phyloP scores from a whole-genome alignment of 2,329 filamentous ascomycete species.

The Pestalotiopsis sp. region DNA sequence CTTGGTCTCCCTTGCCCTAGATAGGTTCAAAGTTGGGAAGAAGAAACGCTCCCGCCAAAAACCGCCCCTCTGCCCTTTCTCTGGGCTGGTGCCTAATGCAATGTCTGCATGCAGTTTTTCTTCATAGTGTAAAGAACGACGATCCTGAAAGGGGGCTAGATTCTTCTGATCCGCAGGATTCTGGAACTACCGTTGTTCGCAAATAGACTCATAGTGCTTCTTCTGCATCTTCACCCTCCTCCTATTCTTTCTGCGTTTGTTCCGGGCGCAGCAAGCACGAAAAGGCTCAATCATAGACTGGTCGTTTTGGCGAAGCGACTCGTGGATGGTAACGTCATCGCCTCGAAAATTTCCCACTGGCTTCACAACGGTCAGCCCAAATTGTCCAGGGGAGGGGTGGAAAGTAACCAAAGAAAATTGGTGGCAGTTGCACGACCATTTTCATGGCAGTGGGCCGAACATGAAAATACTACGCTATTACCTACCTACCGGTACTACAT shows the following conservation, averaged over 20 bases:
- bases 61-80: neutral
- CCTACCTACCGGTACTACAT: neutral
- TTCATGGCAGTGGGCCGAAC: neutral
- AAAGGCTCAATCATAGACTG: neutral
- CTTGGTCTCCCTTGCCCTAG: too few relatives aligned
- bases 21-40: neutral
- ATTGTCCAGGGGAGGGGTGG: neutral
- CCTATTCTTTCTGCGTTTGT: neutral
- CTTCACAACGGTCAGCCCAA: slow-evolving; percentile 1
- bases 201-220: neutral
- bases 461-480: too few relatives aligned
- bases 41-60: neutral
- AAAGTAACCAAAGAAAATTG: neutral
- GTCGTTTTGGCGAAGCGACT: neutral
- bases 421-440: neutral
- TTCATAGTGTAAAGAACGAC: neutral
- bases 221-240: too few relatives aligned
- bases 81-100: neutral
- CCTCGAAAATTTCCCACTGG: slow-evolving; percentile 3
- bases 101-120: neutral
- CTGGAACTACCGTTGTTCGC: neutral
- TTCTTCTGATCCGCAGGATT: neutral
- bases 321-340: slow-evolving; percentile 8
- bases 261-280: neutral
- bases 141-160: neutral